phyloP scores from a whole-genome alignment of 1,284 basidiomycete genomes.

The Mycosarcoma maydis region DNA sequence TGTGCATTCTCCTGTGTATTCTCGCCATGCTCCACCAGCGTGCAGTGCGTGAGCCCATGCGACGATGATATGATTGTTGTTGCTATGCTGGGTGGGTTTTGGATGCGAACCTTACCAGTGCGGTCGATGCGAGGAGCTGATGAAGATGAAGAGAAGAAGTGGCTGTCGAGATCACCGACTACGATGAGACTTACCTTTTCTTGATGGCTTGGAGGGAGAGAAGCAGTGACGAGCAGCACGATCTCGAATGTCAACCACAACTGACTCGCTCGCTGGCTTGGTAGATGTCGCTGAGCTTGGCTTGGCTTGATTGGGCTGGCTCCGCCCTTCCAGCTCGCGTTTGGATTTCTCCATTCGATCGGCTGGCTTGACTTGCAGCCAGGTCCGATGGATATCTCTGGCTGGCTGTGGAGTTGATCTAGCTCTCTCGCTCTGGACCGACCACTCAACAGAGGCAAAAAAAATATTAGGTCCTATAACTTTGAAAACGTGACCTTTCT shows the following conservation, averaged over 20 bases:
- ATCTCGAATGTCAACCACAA: conserved; percentile 26
- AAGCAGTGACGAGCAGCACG: conserved; percentile 20
- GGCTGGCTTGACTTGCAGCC: background rate
- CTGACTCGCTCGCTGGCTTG: conserved; percentile 1
- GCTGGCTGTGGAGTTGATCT: too few species aligned
- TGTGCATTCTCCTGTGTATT: too few species aligned
- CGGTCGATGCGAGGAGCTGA: conserved; percentile 4
- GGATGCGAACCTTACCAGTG: conserved; percentile 5
- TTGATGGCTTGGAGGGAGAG: conserved; percentile 49
- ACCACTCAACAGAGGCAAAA: too few species aligned
- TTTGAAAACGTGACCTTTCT: background rate
- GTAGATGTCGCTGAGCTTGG: too few species aligned
- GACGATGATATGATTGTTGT: too few species aligned
- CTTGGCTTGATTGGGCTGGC: conserved; percentile 4
- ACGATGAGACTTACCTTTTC: conserved; percentile 46
- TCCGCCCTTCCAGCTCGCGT: background rate
- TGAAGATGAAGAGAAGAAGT: conserved; percentile 6
- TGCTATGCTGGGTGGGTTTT: background rate
- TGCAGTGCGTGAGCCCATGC: too few species aligned
- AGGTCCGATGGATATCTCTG: background rate
- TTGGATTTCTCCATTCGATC: background rate
- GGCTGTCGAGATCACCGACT: conserved; percentile 12
- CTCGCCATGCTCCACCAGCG: too few species aligned
- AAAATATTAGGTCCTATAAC: background rate
- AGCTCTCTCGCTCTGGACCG: too few species aligned